phyloP scores from a whole-genome alignment of 129 eudicot species.

The Ambrosia artemisiifolia region DNA sequence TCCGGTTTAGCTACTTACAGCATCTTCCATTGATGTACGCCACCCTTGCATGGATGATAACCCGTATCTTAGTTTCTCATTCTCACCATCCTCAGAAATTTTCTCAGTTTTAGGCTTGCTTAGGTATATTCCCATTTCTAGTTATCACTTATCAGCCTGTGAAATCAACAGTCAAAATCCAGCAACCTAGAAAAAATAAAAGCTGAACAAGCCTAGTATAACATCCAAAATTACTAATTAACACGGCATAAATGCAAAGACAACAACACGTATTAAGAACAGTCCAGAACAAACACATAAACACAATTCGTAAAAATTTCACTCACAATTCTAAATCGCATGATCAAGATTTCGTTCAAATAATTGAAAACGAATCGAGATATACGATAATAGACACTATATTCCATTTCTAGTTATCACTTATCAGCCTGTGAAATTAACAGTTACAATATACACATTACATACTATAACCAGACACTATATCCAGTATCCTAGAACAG shows the following conservation, averaged over 20 bases:
- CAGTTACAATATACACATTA: conserved; percentile 5
- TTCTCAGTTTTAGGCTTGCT: conserved; percentile 77
- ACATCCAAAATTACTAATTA: not conserved
- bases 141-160: conserved; percentile 21
- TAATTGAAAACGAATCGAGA: too few species aligned
- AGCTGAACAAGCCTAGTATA: not conserved
- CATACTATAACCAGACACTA: not conserved
- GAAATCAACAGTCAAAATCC: not conserved
- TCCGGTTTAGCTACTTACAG: conserved; percentile 47
- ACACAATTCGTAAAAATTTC: too few species aligned
- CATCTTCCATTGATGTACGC: conserved; percentile 97
- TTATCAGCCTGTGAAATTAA: conserved; percentile 25
- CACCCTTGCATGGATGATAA: conserved; percentile 92
- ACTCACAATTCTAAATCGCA: too few species aligned
- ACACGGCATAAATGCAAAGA: not conserved
- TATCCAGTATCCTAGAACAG: not conserved
- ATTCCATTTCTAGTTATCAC: conserved; percentile 45
- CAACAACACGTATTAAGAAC: not conserved
- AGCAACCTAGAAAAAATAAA: not conserved
- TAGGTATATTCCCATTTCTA: conserved; percentile 70
- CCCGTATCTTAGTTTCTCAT: conserved; percentile 65
- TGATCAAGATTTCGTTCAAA: too few species aligned
- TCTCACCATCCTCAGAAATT: conserved; percentile 81
- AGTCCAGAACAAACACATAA: too few species aligned
- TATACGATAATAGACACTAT: too few species aligned